These are phyloP conservation scores for Epithele typhae DNA, from an alignment of 768 basidiomycete genomes.

Conservation along the genomic window DNA sequence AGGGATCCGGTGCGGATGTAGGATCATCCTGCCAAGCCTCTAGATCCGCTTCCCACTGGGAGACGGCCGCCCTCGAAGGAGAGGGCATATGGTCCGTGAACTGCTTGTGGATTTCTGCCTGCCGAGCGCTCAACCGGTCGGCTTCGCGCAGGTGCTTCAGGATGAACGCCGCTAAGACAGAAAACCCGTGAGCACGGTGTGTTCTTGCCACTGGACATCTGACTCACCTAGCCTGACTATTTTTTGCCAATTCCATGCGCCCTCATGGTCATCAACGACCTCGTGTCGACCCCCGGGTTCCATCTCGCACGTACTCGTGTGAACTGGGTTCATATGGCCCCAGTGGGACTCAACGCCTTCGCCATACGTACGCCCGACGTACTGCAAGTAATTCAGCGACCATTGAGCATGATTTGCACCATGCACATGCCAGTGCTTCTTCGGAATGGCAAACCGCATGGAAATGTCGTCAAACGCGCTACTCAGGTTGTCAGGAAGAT, in stretches of 20 bases:
- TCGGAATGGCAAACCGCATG: too few relatives aligned
- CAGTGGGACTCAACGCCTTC: conserved; percentile 23
- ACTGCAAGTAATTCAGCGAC: conserved; percentile 25
- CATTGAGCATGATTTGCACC: conserved; percentile 21
- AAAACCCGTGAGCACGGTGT: too few relatives aligned
- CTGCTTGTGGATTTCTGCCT: too few relatives aligned
- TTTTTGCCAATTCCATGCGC: conserved; percentile 29
- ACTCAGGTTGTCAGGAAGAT: neutral
- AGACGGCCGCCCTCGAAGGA: neutral
- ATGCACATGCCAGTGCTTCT: conserved; percentile 30
- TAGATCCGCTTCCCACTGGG: conserved; percentile 5
- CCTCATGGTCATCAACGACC: conserved; percentile 17
- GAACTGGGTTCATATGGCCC: conserved; percentile 8
- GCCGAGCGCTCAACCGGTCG: too few relatives aligned
- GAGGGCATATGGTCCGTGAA: too few relatives aligned
- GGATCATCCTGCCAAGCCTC: conserved; percentile 7
- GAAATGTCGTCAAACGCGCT: too few relatives aligned
- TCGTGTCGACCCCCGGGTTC: conserved; percentile 8
- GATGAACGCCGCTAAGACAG: too few relatives aligned
- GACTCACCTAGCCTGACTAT: conserved; percentile 4
- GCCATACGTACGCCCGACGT: conserved; percentile 19
- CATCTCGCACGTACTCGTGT: conserved; percentile 15
- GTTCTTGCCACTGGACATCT: too few relatives aligned
- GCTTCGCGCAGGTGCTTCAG: too few relatives aligned
- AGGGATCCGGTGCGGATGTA: conserved; percentile 13